Conservation (phyloP, 108 stramenopile species). For the Cyclotella cryptica region DNA sequence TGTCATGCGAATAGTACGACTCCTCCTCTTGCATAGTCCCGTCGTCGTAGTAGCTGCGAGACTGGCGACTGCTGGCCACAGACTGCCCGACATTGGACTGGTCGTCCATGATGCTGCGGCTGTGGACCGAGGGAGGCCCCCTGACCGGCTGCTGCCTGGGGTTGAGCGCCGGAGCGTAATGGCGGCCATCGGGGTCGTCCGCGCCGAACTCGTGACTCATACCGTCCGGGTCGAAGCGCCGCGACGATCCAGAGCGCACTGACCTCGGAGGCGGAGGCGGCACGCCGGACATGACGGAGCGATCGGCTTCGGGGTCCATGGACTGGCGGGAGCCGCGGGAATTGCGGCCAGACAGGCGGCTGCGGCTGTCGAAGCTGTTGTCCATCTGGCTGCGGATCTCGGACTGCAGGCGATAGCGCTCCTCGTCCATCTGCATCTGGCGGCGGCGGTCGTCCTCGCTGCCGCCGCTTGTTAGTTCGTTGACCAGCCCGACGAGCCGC, state of each 20-base stretch:
- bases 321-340: constrained; percentile 7
- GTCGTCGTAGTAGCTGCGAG: constrained; percentile 28
- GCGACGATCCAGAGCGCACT: background rate
- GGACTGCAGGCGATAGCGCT: constrained; percentile 10
- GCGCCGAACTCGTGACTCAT: constrained; percentile 34
- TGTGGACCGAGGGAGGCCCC: constrained; percentile 6
- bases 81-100: background rate
- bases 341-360: constrained; percentile 12
- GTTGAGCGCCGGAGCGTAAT: constrained; percentile 38
- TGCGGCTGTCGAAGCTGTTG: constrained; percentile 5
- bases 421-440: constrained; percentile 13
- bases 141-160: constrained; percentile 9
- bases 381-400: constrained; percentile 3
- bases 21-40: constrained; percentile 25
- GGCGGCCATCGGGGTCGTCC: constrained; percentile 52
- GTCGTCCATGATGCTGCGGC: constrained; percentile 8
- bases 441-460: background rate
- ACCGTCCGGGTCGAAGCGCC: constrained; percentile 37
- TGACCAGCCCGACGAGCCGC: constrained; percentile 26
- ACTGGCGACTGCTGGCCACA: background rate
- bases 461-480: constrained; percentile 15
- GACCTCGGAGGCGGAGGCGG: constrained; percentile 8
- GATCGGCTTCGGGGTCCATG: constrained; percentile 18
- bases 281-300: constrained; percentile 2
- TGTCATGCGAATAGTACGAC: constrained; percentile 41